Base-by-base conservation (phyloP, 2,329 filamentous ascomycete species). In the Cadophora gregata region DNA sequence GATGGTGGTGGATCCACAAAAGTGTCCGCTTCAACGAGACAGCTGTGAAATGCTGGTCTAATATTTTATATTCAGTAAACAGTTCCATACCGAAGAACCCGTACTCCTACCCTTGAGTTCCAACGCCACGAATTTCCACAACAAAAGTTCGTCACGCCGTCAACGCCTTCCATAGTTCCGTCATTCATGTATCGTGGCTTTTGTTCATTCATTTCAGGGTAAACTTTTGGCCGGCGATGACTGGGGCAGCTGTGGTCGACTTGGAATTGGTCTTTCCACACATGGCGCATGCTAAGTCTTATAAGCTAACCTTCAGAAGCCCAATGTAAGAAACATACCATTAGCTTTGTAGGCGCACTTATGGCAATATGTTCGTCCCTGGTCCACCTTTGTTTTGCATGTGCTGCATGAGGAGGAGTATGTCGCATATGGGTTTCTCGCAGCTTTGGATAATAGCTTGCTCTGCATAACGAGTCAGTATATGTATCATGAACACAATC, bases 341-440 rank as follows among this genome's bases (percentile, higher is more conserved):
- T 90, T 85, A 67, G 83, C 81, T 73, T 85, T 83, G 77, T 89
- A 90, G 14, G 88, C 86, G 75, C 88, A 90, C 51, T 83, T 82
- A 69, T 89, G 84, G 72, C 88, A 90, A 69, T 80, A 86, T 58
- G 84, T 85, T 74, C 83, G 82, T 14, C 88, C 88, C 72, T 87
- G 83, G 12, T 87, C 83, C n/a, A 87, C 82, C 75, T 89, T 89
- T 31, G 84, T 85, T 76, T 88, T 89, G 81, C 88, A 90, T 47
- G 81, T 82, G 8, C 83, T 81, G 73, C 88, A 90, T 0, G 84
- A 83, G 72, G 85, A 87, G 10, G 87, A 82, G 75, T 90, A 89
- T 63, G 86, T 83, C 2, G 87, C 87, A 71, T 88, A 90, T 0
- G 88, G 88, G 69, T 90, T 90, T 78, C 89, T 88, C 36, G 88